Base-by-base conservation (phyloP, 805 yeast genomes). In the Yarrowia sp. region DNA sequence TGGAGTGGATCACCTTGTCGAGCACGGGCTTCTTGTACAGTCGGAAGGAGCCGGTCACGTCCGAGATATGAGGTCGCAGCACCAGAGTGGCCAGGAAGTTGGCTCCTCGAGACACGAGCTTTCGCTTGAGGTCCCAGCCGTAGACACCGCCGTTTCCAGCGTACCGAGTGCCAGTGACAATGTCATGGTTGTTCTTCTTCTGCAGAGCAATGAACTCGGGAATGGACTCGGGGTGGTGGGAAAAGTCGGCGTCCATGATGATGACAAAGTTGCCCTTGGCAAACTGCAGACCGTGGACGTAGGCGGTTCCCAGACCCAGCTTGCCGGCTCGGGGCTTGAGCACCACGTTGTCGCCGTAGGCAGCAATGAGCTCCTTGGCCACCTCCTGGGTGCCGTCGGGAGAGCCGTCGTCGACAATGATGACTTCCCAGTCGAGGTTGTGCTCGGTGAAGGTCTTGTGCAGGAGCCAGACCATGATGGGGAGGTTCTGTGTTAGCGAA, bases 171-270 rank as follows among this genome's bases (percentile, higher is more conserved):
- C 83, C 83, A 30, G 82, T 79, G 33, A 80, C 83, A 63, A 80
- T 79, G 67, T 80, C 82, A 67, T 74, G 78, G 74, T 79, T 72
- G 39, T 73, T 73, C 65, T 74, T 72, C 71, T 76, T 74, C 70
- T 89, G 94, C 75, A 86, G 85, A 66, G 82, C 83, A 73, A 89
- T 88, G 76, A 89, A 88, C 75, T 87, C 81, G 9, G 93, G 94
- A 76, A 89, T 89, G 36, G 92, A 89, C 72, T 86, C 87, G 30
- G 94, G 94, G 67, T 87, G 92, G 76, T 89, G 94, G 8, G 91
- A 87, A 79, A 89, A 89, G 76, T 89, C 94, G 17, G 94, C 94
- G 75, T 89, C 94, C 94, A 89, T 89, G 72, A 89, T 89, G 70
- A 89, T 85, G 61, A 89, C 92, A 76, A 82, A 89, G 77, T 89